Percentiles rank a stretch among this genome's conserved stretches.
phyloP scores from a whole-genome alignment of 208 protist genomes.

The Acanthamoeba triangularis region DNA sequence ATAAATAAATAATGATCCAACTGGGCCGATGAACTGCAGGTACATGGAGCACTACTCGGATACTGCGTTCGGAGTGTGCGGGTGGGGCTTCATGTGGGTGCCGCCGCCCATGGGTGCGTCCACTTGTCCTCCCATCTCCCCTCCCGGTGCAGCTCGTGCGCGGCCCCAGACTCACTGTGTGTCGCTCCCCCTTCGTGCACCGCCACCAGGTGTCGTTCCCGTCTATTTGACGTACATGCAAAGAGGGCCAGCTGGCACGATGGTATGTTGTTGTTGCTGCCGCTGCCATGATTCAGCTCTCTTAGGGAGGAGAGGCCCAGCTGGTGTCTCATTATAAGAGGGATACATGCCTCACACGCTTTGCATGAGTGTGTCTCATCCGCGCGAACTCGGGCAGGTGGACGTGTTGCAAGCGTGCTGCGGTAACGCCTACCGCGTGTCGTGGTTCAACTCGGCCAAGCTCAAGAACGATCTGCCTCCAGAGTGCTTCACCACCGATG shows the following conservation, averaged over 20 bases:
- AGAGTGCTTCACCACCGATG: slow-evolving; percentile 57
- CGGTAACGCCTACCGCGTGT: slow-evolving; percentile 34
- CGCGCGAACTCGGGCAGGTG: not conserved
- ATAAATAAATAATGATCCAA: too few relatives aligned
- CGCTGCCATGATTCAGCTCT: too few relatives aligned
- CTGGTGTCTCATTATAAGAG: not conserved
- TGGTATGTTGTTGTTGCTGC: not conserved
- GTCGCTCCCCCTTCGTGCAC: not conserved
- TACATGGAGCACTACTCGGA: slow-evolving; percentile 51
- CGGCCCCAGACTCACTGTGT: not conserved
- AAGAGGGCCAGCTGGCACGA: not conserved
- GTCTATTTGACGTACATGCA: slow-evolving; percentile 55
- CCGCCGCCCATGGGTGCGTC: slow-evolving; percentile 2
- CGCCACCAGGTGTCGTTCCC: not conserved
- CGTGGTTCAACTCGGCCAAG: slow-evolving; percentile 40
- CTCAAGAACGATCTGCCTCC: slow-evolving; percentile 35
- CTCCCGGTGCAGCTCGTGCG: not conserved
- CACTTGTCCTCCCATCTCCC: not conserved
- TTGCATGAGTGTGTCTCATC: not conserved
- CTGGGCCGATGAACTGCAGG: too few relatives aligned
- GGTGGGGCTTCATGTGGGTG: slow-evolving; percentile 47
- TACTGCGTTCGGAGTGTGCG: slow-evolving; percentile 29
- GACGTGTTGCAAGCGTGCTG: slow-evolving; percentile 61
- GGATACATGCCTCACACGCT: not conserved
- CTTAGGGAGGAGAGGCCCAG: not conserved